phyloP scores from a whole-genome alignment of 2,329 filamentous ascomycete species.

The Diaporthe batatas region DNA sequence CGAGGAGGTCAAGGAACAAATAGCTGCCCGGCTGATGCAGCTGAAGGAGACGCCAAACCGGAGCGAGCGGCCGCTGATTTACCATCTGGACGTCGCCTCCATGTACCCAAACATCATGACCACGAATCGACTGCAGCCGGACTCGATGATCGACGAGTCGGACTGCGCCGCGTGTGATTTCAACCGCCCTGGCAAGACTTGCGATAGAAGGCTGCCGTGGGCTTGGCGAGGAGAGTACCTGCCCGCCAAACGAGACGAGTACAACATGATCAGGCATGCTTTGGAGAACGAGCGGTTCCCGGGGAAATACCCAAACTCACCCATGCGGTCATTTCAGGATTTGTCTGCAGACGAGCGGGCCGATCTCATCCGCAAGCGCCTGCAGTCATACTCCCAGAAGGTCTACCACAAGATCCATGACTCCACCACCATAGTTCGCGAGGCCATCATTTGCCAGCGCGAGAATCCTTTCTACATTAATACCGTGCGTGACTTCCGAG shows the following conservation, averaged over 20 bases:
- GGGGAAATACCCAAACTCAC: constrained; percentile 78
- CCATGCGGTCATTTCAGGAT: constrained; percentile 82
- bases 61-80: constrained; percentile 89
- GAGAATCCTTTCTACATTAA: constrained; percentile 99
- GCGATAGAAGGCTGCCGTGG: constrained; percentile 94
- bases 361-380: constrained; percentile 81
- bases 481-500: constrained; percentile 95
- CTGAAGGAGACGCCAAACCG: constrained; percentile 88
- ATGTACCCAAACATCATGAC: constrained; percentile 99
- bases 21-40: constrained; percentile 75
- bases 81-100: constrained; percentile 97
- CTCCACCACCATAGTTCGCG: constrained; percentile 89
- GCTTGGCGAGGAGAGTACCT: constrained; percentile 98
- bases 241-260: constrained; percentile 95
- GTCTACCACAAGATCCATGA: constrained; percentile 99
- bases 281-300: constrained; percentile 95
- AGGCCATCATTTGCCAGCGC: constrained; percentile 97
- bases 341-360: constrained; percentile 87
- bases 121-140: constrained; percentile 94
- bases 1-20: constrained; percentile 86
- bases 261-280: constrained; percentile 97
- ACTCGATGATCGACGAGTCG: constrained; percentile 98
- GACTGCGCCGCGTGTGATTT: constrained; percentile 98
- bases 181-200: constrained; percentile 96
- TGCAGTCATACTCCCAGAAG: constrained; percentile 96